phyloP scores from a whole-genome alignment of 2,329 filamentous ascomycete genomes.

The Podosphaera fusca region DNA sequence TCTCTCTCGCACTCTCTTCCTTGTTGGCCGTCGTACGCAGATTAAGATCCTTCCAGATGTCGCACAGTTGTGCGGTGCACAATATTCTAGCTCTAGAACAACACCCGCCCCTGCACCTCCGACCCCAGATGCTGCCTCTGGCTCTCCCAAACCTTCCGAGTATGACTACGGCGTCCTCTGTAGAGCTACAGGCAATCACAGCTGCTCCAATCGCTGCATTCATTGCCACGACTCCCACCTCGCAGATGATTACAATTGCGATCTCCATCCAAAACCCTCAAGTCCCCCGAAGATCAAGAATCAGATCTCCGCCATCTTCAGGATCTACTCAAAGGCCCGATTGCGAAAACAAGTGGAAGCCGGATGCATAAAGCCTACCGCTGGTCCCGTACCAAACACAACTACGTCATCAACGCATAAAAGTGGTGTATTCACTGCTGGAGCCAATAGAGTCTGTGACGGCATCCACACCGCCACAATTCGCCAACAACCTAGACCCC shows the following conservation, averaged over 20 bases:
- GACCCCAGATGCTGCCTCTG: not conserved
- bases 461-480: no score
- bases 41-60: not conserved
- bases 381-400: not conserved
- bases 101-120: not conserved
- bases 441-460: no score
- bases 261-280: not conserved
- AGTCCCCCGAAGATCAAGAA: not conserved
- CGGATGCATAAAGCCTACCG: not conserved
- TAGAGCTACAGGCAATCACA: not conserved
- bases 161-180: not conserved
- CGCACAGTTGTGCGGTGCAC: not conserved
- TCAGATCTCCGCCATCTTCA: not conserved
- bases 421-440: no score
- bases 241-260: not conserved
- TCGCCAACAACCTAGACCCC: no score
- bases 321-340: not conserved
- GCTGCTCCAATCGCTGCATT: not conserved
- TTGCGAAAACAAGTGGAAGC: not conserved
- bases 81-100: not conserved
- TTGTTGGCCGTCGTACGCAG: not conserved
- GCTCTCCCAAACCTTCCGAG: not conserved
- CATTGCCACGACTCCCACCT: not conserved
- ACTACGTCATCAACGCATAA: no score
- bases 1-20: not conserved